Evolutionary conservation across 345 rosid genomes (phyloP), one percentile per base, ranked within the genome.

Genomic region (Pugionium dolabratum): DNA sequence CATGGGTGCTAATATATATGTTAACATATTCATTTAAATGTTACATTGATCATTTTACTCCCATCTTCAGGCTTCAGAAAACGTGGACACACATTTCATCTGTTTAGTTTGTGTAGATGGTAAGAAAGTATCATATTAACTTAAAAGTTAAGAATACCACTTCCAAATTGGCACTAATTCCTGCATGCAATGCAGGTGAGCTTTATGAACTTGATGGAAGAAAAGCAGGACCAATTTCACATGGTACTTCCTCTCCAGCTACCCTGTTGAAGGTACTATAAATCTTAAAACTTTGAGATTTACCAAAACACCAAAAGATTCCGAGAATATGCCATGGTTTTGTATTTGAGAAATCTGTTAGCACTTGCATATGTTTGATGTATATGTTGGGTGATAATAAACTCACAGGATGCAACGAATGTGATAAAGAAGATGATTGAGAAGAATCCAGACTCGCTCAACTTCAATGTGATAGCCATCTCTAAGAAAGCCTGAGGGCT

Each of bases 181-280:
- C 42, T 37, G 1, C 11, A 1, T 54, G 1, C 3, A 42, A 26
- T 68, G 62, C 54, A 93, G 98, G 90, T 9, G 66, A 84, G 67
- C 97, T 94, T 53, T 88, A 81, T 82, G 96, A 94, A 76, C 97
- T 88, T 68, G 95, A 94, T 74, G 97, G 99, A 73, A 88, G 95
- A 60, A 94, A 86, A 69, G 81, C 85, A 2, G 83, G 82, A 66
- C 95, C 97, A 6, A 78, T 88, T 51, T 80, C 85, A n/a, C 97
- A 85, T 29, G 91, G 92, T 54, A 69, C 85, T 52, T 84, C 96
- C 28, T 80, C 91, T 33, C 88, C 85, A 30, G 77, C 82, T 76
- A 82, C 79, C 76, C 76, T 93, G 40, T 66, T 93, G 74, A 73
- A 86, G 95, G 99, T 90, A 50, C 33, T 45, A 41, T 59, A 51